Percentiles rank a stretch among this genome's conserved stretches.
Evolutionary conservation across 169 alveolate species (phyloP).

Genomic region (Plasmodium falciparum): DNA sequence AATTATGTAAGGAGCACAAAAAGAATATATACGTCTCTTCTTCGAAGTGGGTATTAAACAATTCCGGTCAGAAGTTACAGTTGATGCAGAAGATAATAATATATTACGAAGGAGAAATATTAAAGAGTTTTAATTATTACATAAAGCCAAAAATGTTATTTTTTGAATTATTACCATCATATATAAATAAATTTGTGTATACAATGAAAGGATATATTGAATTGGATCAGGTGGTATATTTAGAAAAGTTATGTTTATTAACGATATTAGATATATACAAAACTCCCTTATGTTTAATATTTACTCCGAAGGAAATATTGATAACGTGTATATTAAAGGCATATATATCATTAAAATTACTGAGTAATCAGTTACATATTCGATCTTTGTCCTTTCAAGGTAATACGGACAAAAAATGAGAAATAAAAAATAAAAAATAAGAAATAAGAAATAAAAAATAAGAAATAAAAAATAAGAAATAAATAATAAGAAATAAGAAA

Average conservation of each 20-base stretch:
- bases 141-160: conserved; percentile 39
- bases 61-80: conserved; percentile 50
- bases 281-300: conserved; percentile 47
- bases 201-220: conserved; percentile 28
- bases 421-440: no score
- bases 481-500: no score
- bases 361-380: conserved; percentile 8
- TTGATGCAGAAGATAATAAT: conserved; percentile 48
- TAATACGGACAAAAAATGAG: not conserved
- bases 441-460: no score
- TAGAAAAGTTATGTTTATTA: conserved; percentile 35
- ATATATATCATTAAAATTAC: conserved; percentile 29
- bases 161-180: conserved; percentile 35
- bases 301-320: conserved; percentile 49
- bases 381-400: conserved; percentile 17
- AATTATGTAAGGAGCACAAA: conserved; percentile 43
- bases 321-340: conserved; percentile 28
- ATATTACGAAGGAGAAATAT: conserved; percentile 62
- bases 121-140: conserved; percentile 44
- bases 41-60: conserved; percentile 53
- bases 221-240: not conserved
- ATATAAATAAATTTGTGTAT: not conserved
- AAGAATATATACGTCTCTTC: conserved; percentile 27
- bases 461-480: no score
- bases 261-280: conserved; percentile 33